phyloP scores from a whole-genome alignment of 148 eudicot species.

The Heliamphora exappendiculata region DNA sequence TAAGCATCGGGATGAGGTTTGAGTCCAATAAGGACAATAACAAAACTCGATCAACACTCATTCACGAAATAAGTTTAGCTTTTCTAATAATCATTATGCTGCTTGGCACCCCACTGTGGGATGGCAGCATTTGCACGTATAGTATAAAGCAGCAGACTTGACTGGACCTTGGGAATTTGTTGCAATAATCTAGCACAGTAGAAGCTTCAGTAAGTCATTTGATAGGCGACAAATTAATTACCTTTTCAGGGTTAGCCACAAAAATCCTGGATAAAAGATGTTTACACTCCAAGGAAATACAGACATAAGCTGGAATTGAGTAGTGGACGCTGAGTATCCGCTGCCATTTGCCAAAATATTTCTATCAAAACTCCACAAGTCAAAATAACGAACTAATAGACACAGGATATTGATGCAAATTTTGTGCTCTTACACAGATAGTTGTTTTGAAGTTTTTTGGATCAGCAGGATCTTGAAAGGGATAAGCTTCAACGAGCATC shows the following conservation, averaged over 20 bases:
- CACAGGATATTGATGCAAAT: not conserved
- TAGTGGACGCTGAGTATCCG: slow-evolving; percentile 60
- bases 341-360: slow-evolving; percentile 30
- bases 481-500: slow-evolving; percentile 87
- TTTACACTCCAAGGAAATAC: slow-evolving; percentile 58
- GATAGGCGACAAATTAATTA: slow-evolving; percentile 13
- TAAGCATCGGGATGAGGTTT: too few relatives aligned
- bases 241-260: slow-evolving; percentile 71
- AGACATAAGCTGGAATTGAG: slow-evolving; percentile 48
- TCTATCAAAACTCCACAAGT: not conserved
- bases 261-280: slow-evolving; percentile 73
- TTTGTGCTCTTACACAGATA: slow-evolving; percentile 39
- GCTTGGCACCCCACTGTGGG: not conserved
- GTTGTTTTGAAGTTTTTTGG: slow-evolving; percentile 66
- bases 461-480: slow-evolving; percentile 76
- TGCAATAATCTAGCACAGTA: not conserved
- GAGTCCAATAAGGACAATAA: not conserved
- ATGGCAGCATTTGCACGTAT: not conserved
- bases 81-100: not conserved
- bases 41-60: not conserved
- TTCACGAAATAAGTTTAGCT: not conserved
- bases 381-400: not conserved
- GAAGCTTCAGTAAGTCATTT: not conserved
- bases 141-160: not conserved
- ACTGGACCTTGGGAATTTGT: not conserved